Evolutionary conservation across 208 protist genomes (phyloP).

Genomic region (Porcisia hertigi): DNA sequence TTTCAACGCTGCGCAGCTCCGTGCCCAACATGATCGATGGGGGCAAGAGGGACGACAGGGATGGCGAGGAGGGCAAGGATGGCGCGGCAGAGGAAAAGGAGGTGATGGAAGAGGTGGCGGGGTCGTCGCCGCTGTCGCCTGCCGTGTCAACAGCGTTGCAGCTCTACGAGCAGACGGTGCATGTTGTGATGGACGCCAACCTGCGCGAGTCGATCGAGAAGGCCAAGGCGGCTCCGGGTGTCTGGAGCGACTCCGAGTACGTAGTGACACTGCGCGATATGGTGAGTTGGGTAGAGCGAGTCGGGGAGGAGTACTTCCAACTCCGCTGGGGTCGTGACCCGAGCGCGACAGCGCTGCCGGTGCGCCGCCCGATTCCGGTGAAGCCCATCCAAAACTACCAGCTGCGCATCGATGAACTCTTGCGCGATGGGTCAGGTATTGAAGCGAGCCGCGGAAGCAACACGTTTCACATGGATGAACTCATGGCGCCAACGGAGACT

Average conservation of each 20-base stretch:
- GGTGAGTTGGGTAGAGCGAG: constrained; percentile 62
- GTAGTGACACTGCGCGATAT: constrained; percentile 83
- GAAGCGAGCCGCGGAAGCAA: constrained; percentile 24
- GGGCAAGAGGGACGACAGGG: neutral
- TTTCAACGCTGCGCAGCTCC: constrained; percentile 2
- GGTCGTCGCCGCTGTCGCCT: neutral
- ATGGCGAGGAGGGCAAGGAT: neutral
- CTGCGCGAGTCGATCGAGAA: constrained; percentile 50
- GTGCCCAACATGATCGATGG: constrained; percentile 2
- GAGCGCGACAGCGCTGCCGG: constrained; percentile 37
- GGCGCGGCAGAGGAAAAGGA: neutral
- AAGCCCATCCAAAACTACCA: constrained; percentile 66
- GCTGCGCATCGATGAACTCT: constrained; percentile 78
- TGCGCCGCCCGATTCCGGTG: constrained; percentile 44
- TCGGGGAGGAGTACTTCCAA: constrained; percentile 82
- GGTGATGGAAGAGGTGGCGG: neutral
- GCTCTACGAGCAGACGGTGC: constrained; percentile 11
- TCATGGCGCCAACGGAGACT: constrained; percentile 27
- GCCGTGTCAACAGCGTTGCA: constrained; percentile 1
- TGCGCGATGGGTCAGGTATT: constrained; percentile 44
- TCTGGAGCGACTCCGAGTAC: constrained; percentile 78
- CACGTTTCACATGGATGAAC: constrained; percentile 38
- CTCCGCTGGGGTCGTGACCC: constrained; percentile 84
- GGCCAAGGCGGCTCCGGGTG: constrained; percentile 55
- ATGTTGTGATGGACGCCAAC: constrained; percentile 20